Conservation (phyloP, 2,329 filamentous ascomycete genomes). For the Phyllosticta citribraziliensis region DNA sequence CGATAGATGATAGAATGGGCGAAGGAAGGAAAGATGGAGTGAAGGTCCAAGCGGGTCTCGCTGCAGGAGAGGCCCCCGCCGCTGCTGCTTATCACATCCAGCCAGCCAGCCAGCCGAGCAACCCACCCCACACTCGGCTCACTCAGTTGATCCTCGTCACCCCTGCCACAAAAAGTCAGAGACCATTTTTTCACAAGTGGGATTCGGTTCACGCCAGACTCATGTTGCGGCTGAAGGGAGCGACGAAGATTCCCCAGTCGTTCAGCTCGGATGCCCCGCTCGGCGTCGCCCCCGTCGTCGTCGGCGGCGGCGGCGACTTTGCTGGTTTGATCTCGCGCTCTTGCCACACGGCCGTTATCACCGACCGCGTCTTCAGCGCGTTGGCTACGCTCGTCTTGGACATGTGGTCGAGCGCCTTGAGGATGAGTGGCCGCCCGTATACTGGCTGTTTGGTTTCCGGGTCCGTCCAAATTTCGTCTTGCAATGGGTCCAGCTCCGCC, state of each 20-base stretch:
- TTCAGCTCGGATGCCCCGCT: constrained; percentile 19
- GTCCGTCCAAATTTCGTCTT: constrained; percentile 28
- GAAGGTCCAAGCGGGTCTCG: neutral
- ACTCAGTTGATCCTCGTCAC: neutral
- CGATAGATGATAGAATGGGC: neutral
- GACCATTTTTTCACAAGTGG: neutral
- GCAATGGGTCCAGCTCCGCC: constrained; percentile 28
- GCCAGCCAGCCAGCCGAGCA: neutral
- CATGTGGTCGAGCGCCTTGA: constrained; percentile 33
- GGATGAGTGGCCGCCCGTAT: constrained; percentile 30
- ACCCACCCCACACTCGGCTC: neutral
- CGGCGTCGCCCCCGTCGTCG: constrained; percentile 11
- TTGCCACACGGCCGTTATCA: constrained; percentile 41
- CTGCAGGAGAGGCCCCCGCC: neutral
- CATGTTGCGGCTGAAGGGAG: constrained; percentile 33
- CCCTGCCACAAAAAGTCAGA: neutral
- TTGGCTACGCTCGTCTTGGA: constrained; percentile 33
- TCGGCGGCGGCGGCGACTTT: neutral
- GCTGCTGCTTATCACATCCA: neutral
- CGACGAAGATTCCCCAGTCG: constrained; percentile 35
- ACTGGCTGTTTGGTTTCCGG: constrained; percentile 13
- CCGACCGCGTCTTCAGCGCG: constrained; percentile 34
- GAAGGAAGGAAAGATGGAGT: neutral
- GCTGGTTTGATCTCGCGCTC: constrained; percentile 28
- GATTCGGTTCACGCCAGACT: constrained; percentile 23